Percentiles rank a stretch among this genome's conserved stretches.
These are phyloP conservation scores for Eragrostis nindensis DNA, from an alignment of 176 grass and related monocot species.

Conservation along the genomic window DNA sequence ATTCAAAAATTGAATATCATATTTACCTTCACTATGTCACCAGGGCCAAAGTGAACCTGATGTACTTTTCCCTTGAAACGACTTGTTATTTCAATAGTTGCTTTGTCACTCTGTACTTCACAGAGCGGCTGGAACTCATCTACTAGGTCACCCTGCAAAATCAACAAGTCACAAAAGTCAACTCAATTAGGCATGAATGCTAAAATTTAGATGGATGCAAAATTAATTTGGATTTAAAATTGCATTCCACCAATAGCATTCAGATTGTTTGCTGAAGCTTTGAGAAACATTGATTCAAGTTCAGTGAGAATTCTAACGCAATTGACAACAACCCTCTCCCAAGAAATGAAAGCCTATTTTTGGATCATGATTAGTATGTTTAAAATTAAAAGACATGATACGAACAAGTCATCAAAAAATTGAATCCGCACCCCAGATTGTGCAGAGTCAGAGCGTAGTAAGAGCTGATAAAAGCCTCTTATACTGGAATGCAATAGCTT, in stretches of 20 bases:
- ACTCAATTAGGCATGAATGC: neutral
- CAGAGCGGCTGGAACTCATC: constrained; percentile 91
- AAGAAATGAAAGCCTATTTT: neutral
- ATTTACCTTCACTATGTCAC: constrained; percentile 89
- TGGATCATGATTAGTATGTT: neutral
- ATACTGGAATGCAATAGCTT: neutral
- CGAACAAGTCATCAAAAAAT: neutral
- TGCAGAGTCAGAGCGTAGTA: neutral
- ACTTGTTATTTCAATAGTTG: constrained; percentile 98
- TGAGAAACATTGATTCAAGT: no score
- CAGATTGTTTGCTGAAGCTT: constrained; percentile 16
- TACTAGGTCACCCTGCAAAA: constrained; percentile 79
- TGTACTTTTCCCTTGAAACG: constrained; percentile 90
- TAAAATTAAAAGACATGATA: neutral
- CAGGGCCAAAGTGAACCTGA: constrained; percentile 73
- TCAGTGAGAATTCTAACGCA: neutral
- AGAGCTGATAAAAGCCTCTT: neutral
- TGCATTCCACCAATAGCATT: neutral
- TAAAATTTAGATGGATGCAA: neutral
- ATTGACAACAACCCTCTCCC: neutral
- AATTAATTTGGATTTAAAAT: neutral
- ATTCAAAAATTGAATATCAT: neutral
- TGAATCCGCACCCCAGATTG: neutral
- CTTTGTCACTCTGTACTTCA: constrained; percentile 98
- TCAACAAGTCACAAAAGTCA: constrained; percentile 1